A percentile compares a stretch with the other conserved stretches of the same genome.
Evolutionary conservation across 768 basidiomycete species (phyloP).

Genomic region (Panellus pusillus): DNA sequence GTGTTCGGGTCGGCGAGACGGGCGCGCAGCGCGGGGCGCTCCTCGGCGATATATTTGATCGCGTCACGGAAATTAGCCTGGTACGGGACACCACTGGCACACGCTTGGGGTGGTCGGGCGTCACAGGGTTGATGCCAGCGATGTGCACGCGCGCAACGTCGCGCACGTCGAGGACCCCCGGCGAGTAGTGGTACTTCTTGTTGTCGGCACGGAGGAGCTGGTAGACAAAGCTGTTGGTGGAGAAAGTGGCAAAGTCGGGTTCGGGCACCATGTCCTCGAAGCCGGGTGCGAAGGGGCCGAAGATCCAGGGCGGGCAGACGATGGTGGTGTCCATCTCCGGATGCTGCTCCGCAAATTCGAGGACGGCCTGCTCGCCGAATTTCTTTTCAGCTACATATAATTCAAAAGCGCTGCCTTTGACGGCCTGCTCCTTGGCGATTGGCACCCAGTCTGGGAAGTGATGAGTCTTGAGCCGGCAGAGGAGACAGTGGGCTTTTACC

Average conservation of each 20-base stretch:
- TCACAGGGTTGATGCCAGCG: conserved; percentile 5
- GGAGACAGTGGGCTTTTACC: background rate
- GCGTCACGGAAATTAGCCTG: conserved; percentile 8
- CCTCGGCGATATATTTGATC: conserved; percentile 2
- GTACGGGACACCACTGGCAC: conserved; percentile 5
- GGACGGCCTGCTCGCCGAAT: conserved; percentile 11
- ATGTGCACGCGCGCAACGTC: conserved; percentile 20
- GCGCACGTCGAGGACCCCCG: conserved; percentile 15
- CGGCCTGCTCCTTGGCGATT: conserved; percentile 12
- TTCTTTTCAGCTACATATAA: conserved; percentile 13
- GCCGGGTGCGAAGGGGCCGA: conserved; percentile 28
- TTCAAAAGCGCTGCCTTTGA: background rate
- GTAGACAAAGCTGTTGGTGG: conserved; percentile 14
- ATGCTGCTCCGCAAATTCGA: conserved; percentile 10
- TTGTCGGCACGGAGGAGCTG: conserved; percentile 12
- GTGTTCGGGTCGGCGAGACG: conserved; percentile 5
- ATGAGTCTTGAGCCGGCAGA: background rate
- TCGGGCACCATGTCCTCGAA: conserved; percentile 19
- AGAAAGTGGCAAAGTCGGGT: conserved; percentile 13
- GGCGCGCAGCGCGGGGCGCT: conserved; percentile 13
- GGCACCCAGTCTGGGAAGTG: conserved; percentile 7
- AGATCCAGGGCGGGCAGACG: conserved; percentile 24
- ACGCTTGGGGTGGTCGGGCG: conserved; percentile 8
- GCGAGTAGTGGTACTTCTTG: background rate
- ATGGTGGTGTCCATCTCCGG: conserved; percentile 19